A percentile compares a stretch with the other conserved stretches of the same genome.
These are phyloP conservation scores for Daedaleopsis sinensis DNA, from an alignment of 768 basidiomycete genomes.

Conservation along the genomic window DNA sequence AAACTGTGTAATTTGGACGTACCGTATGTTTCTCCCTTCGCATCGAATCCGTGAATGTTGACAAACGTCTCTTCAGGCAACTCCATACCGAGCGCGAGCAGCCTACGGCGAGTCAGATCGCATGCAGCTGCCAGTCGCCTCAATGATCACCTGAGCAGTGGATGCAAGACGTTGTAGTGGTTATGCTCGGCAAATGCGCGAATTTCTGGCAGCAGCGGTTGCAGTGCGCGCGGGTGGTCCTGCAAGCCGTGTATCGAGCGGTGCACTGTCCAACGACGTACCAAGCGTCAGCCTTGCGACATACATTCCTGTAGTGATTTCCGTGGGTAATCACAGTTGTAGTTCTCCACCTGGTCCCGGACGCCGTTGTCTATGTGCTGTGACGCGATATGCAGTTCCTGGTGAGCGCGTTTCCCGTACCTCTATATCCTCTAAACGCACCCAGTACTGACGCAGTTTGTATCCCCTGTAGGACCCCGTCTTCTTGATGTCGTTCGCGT, in stretches of 20 bases:
- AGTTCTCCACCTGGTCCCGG: conserved; percentile 62
- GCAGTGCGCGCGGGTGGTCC: conserved; percentile 50
- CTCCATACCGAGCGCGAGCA: conserved; percentile 48
- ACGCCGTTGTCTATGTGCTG: conserved; percentile 65
- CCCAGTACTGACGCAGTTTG: conserved; percentile 58
- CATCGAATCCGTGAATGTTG: conserved; percentile 41
- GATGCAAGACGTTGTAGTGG: conserved; percentile 54
- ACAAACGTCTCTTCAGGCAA: conserved; percentile 49
- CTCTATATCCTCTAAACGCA: conserved; percentile 24
- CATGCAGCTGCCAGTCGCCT: background rate
- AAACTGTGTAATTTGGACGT: background rate
- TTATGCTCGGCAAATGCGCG: conserved; percentile 51
- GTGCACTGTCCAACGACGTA: conserved; percentile 43
- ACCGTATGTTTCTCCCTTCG: conserved; percentile 43
- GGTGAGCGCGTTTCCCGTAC: background rate
- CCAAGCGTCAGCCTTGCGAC: too few species aligned
- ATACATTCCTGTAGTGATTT: too few species aligned
- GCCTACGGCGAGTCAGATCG: conserved; percentile 21
- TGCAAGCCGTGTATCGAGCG: conserved; percentile 46
- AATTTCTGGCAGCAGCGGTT: conserved; percentile 57
- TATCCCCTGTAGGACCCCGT: conserved; percentile 58
- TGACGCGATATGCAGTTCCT: background rate
- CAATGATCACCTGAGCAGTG: conserved; percentile 42
- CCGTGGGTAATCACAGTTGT: conserved; percentile 46
- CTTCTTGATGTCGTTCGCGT: conserved; percentile 37